Base-by-base conservation (phyloP, 2,329 filamentous ascomycete genomes). In the Diplodia corticola region DNA sequence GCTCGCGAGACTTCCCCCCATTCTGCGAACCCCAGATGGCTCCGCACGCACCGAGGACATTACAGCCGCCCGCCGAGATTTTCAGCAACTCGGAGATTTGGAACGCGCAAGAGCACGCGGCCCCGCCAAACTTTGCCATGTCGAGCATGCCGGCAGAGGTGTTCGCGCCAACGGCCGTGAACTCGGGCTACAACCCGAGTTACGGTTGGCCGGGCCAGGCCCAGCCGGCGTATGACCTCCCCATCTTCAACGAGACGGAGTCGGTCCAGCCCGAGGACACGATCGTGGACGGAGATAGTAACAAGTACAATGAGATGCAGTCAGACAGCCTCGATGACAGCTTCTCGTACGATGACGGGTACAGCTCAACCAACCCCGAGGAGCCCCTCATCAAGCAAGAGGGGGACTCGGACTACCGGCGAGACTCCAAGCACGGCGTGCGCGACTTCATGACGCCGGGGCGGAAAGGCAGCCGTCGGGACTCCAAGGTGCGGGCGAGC, bases 381-480 rank as follows among this genome's bases (percentile, higher is more conserved):
- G 66, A 28, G 61, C 44, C 4, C 61, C 69, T 26, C 70, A 68
- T 37, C 70, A 71, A 13, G 73, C 71, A 26, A 68, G 73, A 61
- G 71, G 72, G 17, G 70, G 71, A 66, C 28, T 68, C 37, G 4
- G 51, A 63, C 48, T 63, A 71, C 68, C 67, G 65, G 44, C 33
- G 57, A 35, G 71, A 72, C 48, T 44, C 46, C n/a, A 67, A 69
- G 20, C 46, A 67, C n/a, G 64, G 65, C n/a, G 65, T 74, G n/a
- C 72, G 73, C 60, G 69, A 70, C n/a, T 75, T 15, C 64, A 68
- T 9, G 69, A 63, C 22, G 70, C 71, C 10, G 26, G 28, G 46
- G 35, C 30, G 64, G 44, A 65, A 60, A 33, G 49, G 59, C 64
- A 65, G 64, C 20, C 53, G 64, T 6, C 40, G 48, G 20, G 64